phyloP scores from a whole-genome alignment of 352 stramenopile species.

The Nothophytophthora sp. region DNA sequence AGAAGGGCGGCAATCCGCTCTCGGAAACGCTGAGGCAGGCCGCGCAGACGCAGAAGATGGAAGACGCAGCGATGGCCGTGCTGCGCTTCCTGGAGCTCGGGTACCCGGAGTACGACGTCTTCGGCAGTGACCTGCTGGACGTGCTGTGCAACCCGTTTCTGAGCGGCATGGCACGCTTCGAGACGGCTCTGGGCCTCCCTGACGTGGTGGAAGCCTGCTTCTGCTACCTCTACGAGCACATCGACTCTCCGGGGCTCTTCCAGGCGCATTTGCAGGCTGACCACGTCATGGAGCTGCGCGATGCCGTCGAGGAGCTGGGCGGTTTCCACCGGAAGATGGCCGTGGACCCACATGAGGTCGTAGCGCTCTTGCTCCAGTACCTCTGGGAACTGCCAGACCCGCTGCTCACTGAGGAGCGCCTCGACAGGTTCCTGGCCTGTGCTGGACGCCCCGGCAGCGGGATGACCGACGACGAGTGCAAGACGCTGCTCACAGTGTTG shows the following conservation, averaged over 20 bases:
- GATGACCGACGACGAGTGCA: constrained; percentile 58
- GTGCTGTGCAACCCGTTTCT: constrained; percentile 86
- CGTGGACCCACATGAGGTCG: constrained; percentile 78
- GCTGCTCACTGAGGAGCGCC: constrained; percentile 68
- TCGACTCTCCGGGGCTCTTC: constrained; percentile 79
- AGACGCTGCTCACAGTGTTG: constrained; percentile 60
- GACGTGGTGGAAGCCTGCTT: constrained; percentile 82
- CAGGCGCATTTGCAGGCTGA: constrained; percentile 78
- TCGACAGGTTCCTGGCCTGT: constrained; percentile 73
- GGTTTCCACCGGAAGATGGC: constrained; percentile 85
- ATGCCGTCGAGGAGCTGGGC: constrained; percentile 81
- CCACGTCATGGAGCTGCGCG: constrained; percentile 77
- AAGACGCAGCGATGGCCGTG: constrained; percentile 70
- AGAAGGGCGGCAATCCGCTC: constrained; percentile 77
- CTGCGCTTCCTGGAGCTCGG: constrained; percentile 84
- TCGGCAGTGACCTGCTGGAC: constrained; percentile 70
- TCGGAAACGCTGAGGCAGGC: constrained; percentile 67
- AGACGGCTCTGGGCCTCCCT: constrained; percentile 80
- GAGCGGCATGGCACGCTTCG: constrained; percentile 82
- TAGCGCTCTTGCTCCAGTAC: constrained; percentile 79
- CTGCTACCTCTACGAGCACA: constrained; percentile 76
- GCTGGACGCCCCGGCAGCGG: constrained; percentile 26
- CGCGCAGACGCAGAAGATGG: constrained; percentile 58
- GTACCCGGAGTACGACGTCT: constrained; percentile 85
- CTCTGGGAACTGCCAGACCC: constrained; percentile 82